These are phyloP conservation scores for Neonectria magnoliae DNA, from an alignment of 2,329 filamentous ascomycete species.

Conservation along the genomic window DNA sequence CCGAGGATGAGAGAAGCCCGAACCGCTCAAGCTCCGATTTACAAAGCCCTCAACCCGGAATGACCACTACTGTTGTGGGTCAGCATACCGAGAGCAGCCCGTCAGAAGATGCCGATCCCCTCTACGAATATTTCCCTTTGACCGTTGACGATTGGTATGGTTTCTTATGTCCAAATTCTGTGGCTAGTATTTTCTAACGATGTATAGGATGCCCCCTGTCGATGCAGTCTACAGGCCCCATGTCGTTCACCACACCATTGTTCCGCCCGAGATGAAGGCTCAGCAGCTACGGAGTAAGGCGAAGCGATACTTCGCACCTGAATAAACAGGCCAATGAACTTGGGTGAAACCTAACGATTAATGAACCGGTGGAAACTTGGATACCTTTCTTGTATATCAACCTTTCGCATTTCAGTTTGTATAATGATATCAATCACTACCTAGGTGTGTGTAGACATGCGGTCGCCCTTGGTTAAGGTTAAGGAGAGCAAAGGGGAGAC, in stretches of 20 bases:
- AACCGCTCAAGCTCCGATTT: conserved; percentile 61
- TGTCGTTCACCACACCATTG: conserved; percentile 87
- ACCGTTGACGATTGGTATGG: conserved; percentile 85
- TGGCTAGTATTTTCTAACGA: conserved; percentile 27
- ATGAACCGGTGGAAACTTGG: conserved; percentile 30
- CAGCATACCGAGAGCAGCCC: conserved; percentile 66
- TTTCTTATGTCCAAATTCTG: conserved; percentile 12
- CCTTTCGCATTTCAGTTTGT: conserved; percentile 18
- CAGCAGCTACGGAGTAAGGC: conserved; percentile 72
- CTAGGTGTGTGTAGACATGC: background rate
- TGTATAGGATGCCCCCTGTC: conserved; percentile 78
- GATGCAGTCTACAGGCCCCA: conserved; percentile 92
- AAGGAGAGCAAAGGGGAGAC: conserved; percentile 15
- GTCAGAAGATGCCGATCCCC: conserved; percentile 79
- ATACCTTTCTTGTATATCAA: conserved; percentile 31
- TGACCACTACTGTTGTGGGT: conserved; percentile 47
- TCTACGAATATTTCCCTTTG: conserved; percentile 96
- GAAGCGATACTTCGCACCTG: conserved; percentile 78
- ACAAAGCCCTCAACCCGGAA: conserved; percentile 61
- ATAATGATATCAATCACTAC: conserved; percentile 7
- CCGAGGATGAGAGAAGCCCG: conserved; percentile 69
- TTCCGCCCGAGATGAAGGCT: conserved; percentile 76
- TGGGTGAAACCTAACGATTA: conserved; percentile 33
- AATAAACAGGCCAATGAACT: conserved; percentile 48
- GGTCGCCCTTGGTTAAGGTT: background rate